These are phyloP conservation scores for Podospora australis DNA, from an alignment of 495 filamentous ascomycete species.

Conservation along the genomic window DNA sequence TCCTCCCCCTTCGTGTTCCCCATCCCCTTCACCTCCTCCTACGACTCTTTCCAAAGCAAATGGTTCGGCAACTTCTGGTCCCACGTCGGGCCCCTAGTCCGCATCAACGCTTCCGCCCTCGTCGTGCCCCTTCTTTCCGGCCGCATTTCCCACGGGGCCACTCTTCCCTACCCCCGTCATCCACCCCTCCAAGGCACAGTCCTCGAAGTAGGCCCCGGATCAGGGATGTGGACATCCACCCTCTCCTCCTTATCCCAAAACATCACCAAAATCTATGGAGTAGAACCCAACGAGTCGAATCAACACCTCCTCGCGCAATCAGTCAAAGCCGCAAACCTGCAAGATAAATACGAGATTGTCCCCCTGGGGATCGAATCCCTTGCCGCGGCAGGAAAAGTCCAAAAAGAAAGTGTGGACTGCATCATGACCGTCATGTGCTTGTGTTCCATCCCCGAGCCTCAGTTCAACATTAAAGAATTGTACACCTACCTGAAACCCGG, in stretches of 20 bases:
- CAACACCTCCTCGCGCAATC: conserved; percentile 45
- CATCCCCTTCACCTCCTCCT: conserved; percentile 27
- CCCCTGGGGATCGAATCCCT: conserved; percentile 54
- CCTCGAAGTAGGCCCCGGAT: conserved; percentile 45
- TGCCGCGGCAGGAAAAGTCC: conserved; percentile 40
- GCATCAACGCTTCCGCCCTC: conserved; percentile 16
- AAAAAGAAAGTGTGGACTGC: conserved; percentile 54
- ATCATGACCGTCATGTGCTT: conserved; percentile 65
- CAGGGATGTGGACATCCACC: conserved; percentile 40
- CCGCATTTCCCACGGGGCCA: conserved; percentile 20
- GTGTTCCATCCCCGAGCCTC: conserved; percentile 62
- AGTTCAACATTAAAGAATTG: conserved; percentile 48
- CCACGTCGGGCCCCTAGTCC: conserved; percentile 32
- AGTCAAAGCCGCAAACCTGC: conserved; percentile 44
- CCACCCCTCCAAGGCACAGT: conserved; percentile 31
- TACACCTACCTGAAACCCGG: conserved; percentile 61
- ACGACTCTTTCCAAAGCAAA: no score
- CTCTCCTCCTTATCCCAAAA: conserved; percentile 14
- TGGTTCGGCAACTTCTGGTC: conserved; percentile 49
- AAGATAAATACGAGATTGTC: conserved; percentile 58
- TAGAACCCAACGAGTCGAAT: conserved; percentile 57
- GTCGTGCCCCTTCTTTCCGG: conserved; percentile 40
- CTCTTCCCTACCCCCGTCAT: conserved; percentile 2
- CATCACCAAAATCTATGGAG: conserved; percentile 56
- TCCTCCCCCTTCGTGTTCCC: conserved; percentile 20